Evolutionary conservation across 108 stramenopile genomes (phyloP), one percentile per base, ranked within the genome.

Genomic region (Seminavis robusta): DNA sequence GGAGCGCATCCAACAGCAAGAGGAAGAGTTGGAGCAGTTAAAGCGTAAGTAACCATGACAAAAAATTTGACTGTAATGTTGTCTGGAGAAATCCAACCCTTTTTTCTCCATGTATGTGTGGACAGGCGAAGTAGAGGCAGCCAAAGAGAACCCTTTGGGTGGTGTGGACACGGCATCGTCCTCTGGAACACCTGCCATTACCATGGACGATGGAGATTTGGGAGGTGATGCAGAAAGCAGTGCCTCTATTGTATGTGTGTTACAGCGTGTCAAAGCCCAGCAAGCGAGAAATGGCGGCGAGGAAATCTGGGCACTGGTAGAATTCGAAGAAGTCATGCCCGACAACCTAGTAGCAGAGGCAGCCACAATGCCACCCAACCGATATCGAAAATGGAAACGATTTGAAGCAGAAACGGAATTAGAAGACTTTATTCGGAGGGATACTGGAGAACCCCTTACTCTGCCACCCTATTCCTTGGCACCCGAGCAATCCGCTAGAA

Each of bases 1-100:
- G 57, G 88, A 86, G 44, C 73, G 92, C 17, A 93, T 93, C 51
- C 77, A 88, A 43, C 73, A 83, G 39, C 88, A 93, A 68, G 84
- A 89, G 56, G 76, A 77, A 19, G 76, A 89, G 41, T 47, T 89
- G 40, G 81, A 89, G 34, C 30, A 30, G 20, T 26, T 71, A 1
- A 39, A 51, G 63, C 61, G 64, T 68, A 53, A 52, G 54, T 21
- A 6, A 8, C 8, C 1, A 2, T 33, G 23, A 34, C 33, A 10
- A 21, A 21, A 57, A 9, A 25, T 25, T 17, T 21, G 39, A 55
- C n/a, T 34, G 43, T 1, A 54, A 27, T n/a, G n/a, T n/a, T n/a
- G n/a, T n/a, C n/a, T n/a, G n/a, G n/a, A n/a, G n/a, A n/a, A n/a
- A n/a, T n/a, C n/a, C n/a, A n/a, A n/a, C n/a, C n/a, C n/a, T n/a